These are phyloP conservation scores for Metarhizium sp. DNA, from an alignment of 2,329 filamentous ascomycete species.

Conservation along the genomic window DNA sequence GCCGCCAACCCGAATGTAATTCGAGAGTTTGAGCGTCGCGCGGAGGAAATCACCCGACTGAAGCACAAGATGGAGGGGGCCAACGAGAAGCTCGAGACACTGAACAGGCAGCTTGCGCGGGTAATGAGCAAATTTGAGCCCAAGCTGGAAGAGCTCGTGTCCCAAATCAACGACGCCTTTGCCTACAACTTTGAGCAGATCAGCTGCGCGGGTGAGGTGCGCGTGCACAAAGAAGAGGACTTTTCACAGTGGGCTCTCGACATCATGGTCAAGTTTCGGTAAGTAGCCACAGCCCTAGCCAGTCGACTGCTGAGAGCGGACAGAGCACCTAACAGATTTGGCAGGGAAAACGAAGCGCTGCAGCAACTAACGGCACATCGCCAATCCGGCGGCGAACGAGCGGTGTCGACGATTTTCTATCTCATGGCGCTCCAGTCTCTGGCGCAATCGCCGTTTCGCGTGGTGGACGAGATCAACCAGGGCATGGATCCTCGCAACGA, in stretches of 20 bases:
- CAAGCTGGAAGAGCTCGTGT: constrained; percentile 64
- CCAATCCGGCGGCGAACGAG: constrained; percentile 91
- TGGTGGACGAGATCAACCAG: constrained; percentile 99
- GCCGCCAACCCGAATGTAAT: constrained; percentile 68
- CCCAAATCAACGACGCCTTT: constrained; percentile 82
- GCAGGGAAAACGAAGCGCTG: constrained; percentile 70
- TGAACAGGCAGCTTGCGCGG: constrained; percentile 50
- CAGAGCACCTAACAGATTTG: not conserved
- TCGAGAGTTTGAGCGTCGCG: constrained; percentile 66
- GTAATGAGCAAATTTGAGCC: constrained; percentile 76
- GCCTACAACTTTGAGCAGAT: constrained; percentile 90
- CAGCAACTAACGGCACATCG: constrained; percentile 83
- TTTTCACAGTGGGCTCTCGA: constrained; percentile 92
- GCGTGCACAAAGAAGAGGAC: constrained; percentile 80
- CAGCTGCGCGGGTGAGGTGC: constrained; percentile 85
- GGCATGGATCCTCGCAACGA: constrained; percentile 99
- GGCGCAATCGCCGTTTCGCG: constrained; percentile 89
- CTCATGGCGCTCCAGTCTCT: constrained; percentile 95
- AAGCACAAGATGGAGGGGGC: constrained; percentile 45
- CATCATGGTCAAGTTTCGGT: constrained; percentile 93
- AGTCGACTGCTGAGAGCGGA: not conserved
- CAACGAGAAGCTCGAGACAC: constrained; percentile 42
- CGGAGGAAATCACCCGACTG: constrained; percentile 59
- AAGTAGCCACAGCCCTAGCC: constrained; percentile 19
- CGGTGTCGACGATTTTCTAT: constrained; percentile 96